phyloP scores from a whole-genome alignment of 2,329 filamentous ascomycete genomes.

The Paecilomyces niveus region DNA sequence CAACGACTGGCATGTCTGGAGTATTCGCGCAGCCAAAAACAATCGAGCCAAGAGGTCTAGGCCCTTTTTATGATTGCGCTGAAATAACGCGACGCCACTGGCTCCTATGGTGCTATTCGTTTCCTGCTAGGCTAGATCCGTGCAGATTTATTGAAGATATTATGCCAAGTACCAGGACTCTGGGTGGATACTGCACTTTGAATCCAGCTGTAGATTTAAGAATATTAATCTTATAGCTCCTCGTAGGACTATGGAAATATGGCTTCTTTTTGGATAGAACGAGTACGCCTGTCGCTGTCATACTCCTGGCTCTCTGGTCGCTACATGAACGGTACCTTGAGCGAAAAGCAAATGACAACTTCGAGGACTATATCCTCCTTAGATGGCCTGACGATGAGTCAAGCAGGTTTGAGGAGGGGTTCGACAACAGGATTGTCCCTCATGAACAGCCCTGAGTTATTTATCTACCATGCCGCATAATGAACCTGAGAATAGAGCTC shows the following conservation, averaged over 20 bases:
- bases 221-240: neutral
- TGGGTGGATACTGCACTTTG: neutral
- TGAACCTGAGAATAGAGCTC: neutral
- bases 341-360: neutral
- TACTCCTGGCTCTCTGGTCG: neutral
- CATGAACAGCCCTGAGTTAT: neutral
- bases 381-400: neutral
- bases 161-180: neutral
- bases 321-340: neutral
- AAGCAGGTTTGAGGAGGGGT: neutral
- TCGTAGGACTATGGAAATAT: neutral
- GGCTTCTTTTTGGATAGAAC: neutral
- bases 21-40: too few species aligned
- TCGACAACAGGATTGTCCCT: neutral
- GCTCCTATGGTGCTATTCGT: neutral
- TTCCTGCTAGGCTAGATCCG: neutral
- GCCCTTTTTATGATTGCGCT: too few species aligned
- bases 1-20: too few species aligned
- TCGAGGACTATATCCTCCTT: neutral
- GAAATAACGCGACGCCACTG: too few species aligned
- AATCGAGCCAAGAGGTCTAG: too few species aligned
- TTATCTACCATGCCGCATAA: neutral
- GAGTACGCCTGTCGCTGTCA: neutral
- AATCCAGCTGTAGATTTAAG: neutral
- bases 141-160: neutral